phyloP scores from a whole-genome alignment of 768 basidiomycete species.

The Russula olivacea region DNA sequence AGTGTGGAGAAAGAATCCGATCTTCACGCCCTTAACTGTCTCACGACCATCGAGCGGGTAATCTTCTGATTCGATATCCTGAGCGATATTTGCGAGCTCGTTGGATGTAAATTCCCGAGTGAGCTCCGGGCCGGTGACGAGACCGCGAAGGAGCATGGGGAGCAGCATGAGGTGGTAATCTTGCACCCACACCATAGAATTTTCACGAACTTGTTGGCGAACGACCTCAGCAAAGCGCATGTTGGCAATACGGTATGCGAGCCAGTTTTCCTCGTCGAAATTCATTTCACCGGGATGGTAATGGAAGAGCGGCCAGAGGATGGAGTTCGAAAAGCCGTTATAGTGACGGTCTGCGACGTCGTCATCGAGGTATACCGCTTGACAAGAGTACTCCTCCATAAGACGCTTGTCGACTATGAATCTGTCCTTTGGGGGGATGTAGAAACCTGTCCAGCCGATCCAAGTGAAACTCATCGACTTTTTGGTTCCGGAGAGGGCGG shows the following conservation, averaged over 20 bases:
- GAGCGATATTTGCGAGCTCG: constrained; percentile 64
- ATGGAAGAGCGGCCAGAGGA: constrained; percentile 99
- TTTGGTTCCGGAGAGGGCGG: constrained; percentile 95
- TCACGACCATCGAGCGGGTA: constrained; percentile 34
- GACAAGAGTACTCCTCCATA: constrained; percentile 92
- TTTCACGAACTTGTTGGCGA: constrained; percentile 66
- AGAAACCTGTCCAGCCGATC: constrained; percentile 94
- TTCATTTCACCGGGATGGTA: constrained; percentile 99
- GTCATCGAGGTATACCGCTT: constrained; percentile 96
- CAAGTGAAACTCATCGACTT: constrained; percentile 97
- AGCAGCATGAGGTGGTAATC: constrained; percentile 98
- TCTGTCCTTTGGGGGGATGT: constrained; percentile 91
- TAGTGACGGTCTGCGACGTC: constrained; percentile 98
- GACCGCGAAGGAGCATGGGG: constrained; percentile 86
- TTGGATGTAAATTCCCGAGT: constrained; percentile 51
- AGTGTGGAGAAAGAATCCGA: constrained; percentile 98
- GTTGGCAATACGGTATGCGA: constrained; percentile 95
- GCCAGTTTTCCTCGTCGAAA: constrained; percentile 98
- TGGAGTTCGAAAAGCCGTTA: constrained; percentile 98
- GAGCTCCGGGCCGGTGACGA: constrained; percentile 65
- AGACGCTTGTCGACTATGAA: constrained; percentile 85
- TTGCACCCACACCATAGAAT: constrained; percentile 98
- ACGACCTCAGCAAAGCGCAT: constrained; percentile 90
- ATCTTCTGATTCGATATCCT: constrained; percentile 58
- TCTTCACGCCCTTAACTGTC: constrained; percentile 68